Base-by-base conservation (phyloP, 2,329 filamentous ascomycete genomes). In the Talaromyces rugulosus region DNA sequence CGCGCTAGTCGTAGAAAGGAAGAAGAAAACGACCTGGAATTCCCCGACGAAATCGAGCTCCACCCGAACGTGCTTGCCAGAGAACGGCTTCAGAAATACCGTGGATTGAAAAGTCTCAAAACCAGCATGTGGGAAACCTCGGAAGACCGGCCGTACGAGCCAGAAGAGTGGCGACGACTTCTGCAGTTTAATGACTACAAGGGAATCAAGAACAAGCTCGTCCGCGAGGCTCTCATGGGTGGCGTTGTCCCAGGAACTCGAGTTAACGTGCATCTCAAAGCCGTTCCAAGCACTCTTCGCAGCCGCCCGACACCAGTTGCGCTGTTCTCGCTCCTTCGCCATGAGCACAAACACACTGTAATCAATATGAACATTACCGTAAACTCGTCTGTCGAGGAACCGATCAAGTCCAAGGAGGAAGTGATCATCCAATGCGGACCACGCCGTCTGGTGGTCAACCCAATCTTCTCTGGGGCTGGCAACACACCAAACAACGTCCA, bases 11-110 rank as follows among this genome's bases (percentile, higher is more conserved):
- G 92, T 70, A 87, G 87, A 58, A 87, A 87, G 28, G 94, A 97
- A 68, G 91, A 87, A 4, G 86, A 93, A 56, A 93, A 98, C 14
- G 95, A 99, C 75, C 85, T 90, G 60, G 94, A 98, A 74, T 99
- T 98, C 75, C 95, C 95, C 0, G 95, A 99, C 67, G 95, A 99
- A 76, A 95, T 99, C 62, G 96, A 99, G 75, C 81, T 99, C 59
- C 91, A 91, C 67, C 95, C 96, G 0, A 85, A 94, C 59, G 91
- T 96, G 3, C 82, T 91, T 52, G 95, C 95, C 0, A 82, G 91
- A 58, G 95, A 99, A 77, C 85, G 95, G 52, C 80, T 99, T 59
- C 86, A 89, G 8, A 86, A 91, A 63, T 99, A 97, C 77, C 85
- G 95, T 71, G 95, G 95, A 50, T 78, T 99, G 66, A 99, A 98